Conservation (phyloP, 2,329 filamentous ascomycete species). For the Metarhizium anisopliae region DNA sequence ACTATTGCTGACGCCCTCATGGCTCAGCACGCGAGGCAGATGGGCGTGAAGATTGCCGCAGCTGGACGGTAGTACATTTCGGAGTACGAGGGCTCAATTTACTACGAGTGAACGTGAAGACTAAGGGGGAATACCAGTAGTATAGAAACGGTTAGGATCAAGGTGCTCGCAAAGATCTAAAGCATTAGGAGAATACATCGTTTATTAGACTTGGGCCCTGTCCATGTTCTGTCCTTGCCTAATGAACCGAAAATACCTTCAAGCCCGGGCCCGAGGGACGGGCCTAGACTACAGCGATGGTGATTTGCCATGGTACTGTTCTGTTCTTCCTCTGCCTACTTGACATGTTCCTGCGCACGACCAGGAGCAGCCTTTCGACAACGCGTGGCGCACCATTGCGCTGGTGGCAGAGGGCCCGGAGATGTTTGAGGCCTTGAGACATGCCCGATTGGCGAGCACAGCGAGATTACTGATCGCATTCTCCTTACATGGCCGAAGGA, state of each 20-base stretch:
- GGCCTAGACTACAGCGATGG: constrained; percentile 11
- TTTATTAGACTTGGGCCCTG: constrained; percentile 14
- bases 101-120: constrained; percentile 12
- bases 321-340: constrained; percentile 9
- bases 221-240: constrained; percentile 13
- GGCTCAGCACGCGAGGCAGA: constrained; percentile 59
- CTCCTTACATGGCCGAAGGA: no score
- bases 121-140: constrained; percentile 12
- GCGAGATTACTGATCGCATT: no score
- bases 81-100: constrained; percentile 11
- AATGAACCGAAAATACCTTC: constrained; percentile 12
- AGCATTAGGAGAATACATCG: constrained; percentile 13
- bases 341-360: constrained; percentile 9
- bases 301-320: constrained; percentile 11
- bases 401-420: constrained; percentile 7
- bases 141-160: constrained; percentile 12
- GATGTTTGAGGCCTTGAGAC: constrained; percentile 5
- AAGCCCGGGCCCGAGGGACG: constrained; percentile 11
- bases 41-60: constrained; percentile 6
- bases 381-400: constrained; percentile 9
- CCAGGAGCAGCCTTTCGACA: constrained; percentile 8
- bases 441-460: constrained; percentile 4
- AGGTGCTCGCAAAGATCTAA: constrained; percentile 9
- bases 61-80: constrained; percentile 10
- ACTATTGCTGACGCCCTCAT: constrained; percentile 81